phyloP scores from a whole-genome alignment of 2,329 filamentous ascomycete species.

The Cladosporium sp. region DNA sequence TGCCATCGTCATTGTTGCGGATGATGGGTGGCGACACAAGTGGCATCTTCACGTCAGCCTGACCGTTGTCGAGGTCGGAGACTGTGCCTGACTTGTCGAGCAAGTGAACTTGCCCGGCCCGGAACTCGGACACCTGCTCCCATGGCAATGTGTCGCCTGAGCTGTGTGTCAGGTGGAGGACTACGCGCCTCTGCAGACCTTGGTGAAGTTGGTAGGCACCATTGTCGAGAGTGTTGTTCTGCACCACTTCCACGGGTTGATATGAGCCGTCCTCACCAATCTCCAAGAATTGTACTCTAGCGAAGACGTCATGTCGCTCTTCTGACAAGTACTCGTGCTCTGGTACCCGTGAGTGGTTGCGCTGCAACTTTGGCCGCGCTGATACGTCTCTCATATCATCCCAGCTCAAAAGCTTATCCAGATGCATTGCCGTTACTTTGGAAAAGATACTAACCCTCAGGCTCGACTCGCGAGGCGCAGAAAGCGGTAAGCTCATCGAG shows the following conservation, averaged over 20 bases:
- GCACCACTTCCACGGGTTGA: conserved; percentile 85
- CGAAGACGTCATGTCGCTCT: conserved; percentile 89
- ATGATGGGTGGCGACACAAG: conserved; percentile 74
- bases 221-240: conserved; percentile 75
- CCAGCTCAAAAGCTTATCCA: conserved; percentile 97
- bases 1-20: conserved; percentile 84
- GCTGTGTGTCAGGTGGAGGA: conserved; percentile 84
- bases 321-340: conserved; percentile 92
- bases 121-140: conserved; percentile 73
- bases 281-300: conserved; percentile 82
- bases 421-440: conserved; percentile 84
- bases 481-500: conserved; percentile 89
- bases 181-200: conserved; percentile 82
- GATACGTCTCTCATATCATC: conserved; percentile 89
- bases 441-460: conserved; percentile 89
- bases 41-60: conserved; percentile 72
- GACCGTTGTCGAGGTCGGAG: conserved; percentile 68
- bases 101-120: conserved; percentile 76
- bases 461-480: conserved; percentile 67
- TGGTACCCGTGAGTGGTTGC: conserved; percentile 62
- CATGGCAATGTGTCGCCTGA: conserved; percentile 85
- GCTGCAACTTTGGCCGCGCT: conserved; percentile 53
- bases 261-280: conserved; percentile 89
- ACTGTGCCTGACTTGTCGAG: conserved; percentile 82
- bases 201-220: conserved; percentile 95